Conservation (phyloP, 805 yeast species). For the Hanseniaspora taiwanica region DNA sequence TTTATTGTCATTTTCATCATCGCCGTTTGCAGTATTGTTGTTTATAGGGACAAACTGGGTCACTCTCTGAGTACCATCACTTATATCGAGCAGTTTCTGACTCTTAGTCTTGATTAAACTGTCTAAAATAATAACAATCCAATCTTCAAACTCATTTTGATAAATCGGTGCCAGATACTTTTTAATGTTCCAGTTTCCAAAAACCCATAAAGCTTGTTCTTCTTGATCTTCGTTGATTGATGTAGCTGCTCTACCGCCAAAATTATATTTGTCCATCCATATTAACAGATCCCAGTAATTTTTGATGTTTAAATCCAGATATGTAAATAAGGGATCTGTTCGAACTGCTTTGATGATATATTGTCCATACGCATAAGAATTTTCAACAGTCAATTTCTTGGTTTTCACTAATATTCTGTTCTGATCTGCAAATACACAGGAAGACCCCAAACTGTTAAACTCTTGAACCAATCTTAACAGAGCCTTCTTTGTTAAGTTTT, state of each 20-base stretch:
- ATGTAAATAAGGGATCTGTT: slow-evolving; percentile 69
- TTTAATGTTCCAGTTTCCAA: slow-evolving; percentile 70
- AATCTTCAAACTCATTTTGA: slow-evolving; percentile 75
- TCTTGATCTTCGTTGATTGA: slow-evolving; percentile 24
- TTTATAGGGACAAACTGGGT: slow-evolving; percentile 54
- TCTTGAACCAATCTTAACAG: slow-evolving; percentile 67
- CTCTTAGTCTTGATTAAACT: slow-evolving; percentile 45
- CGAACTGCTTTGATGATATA: slow-evolving; percentile 67
- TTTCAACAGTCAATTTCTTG: slow-evolving; percentile 62
- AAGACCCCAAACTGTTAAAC: slow-evolving; percentile 66
- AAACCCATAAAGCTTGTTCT: slow-evolving; percentile 26
- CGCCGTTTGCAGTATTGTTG: slow-evolving; percentile 26
- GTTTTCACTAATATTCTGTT: slow-evolving; percentile 65
- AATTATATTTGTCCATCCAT: slow-evolving; percentile 69
- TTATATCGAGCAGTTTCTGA: slow-evolving; percentile 12
- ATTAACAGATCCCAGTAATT: slow-evolving; percentile 86
- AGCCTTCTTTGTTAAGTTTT: slow-evolving; percentile 73
- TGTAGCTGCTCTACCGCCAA: slow-evolving; percentile 52
- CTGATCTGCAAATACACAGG: slow-evolving; percentile 66
- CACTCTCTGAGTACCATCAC: slow-evolving; percentile 42
- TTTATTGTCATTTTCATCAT: slow-evolving; percentile 9
- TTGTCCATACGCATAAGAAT: slow-evolving; percentile 83
- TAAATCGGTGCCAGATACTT: slow-evolving; percentile 60
- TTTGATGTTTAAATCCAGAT: slow-evolving; percentile 57
- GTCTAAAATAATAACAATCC: slow-evolving; percentile 70